phyloP scores from a whole-genome alignment of 495 filamentous ascomycete genomes.

The Xylaria nigripes region DNA sequence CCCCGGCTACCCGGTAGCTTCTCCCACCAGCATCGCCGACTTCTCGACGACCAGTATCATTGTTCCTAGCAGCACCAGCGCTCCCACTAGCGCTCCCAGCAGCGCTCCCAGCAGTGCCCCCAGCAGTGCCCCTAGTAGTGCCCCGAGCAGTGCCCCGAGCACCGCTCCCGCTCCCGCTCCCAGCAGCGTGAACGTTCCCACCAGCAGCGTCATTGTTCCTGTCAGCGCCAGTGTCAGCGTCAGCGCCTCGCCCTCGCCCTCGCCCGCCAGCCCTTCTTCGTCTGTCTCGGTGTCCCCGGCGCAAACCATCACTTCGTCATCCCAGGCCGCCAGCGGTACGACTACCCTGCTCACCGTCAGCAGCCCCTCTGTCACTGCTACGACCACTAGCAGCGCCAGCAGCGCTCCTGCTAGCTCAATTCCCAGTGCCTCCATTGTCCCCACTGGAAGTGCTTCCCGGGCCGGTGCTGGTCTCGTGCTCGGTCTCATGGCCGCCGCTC shows the following conservation, averaged over 20 bases:
- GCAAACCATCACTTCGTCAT: too few species aligned
- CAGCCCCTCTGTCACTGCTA: neutral
- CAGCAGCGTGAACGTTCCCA: conserved; percentile 11
- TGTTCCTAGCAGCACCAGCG: neutral
- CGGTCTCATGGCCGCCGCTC: conserved; percentile 32
- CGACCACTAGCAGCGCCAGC: neutral
- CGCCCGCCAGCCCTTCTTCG: too few species aligned
- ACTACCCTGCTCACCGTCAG: neutral
- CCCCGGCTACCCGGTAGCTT: neutral
- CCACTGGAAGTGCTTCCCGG: conserved; percentile 26
- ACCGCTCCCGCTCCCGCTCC: conserved; percentile 7
- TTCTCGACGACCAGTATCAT: conserved; percentile 13
- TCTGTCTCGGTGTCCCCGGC: too few species aligned
- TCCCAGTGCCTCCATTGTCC: conserved; percentile 2
- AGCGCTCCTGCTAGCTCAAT: neutral
- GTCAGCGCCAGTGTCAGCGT: neutral
- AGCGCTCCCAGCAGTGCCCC: conserved; percentile 3
- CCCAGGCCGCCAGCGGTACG: too few species aligned
- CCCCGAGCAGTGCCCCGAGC: too few species aligned
- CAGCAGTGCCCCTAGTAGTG: neutral
- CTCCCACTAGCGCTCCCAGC: conserved; percentile 10
- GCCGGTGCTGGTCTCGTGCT: conserved; percentile 31
- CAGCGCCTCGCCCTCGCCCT: too few species aligned
- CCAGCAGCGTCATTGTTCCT: neutral
- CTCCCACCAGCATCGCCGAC: neutral